Conservation (phyloP, 2,329 filamentous ascomycete genomes). For the Trichoderma arundinaceum region DNA sequence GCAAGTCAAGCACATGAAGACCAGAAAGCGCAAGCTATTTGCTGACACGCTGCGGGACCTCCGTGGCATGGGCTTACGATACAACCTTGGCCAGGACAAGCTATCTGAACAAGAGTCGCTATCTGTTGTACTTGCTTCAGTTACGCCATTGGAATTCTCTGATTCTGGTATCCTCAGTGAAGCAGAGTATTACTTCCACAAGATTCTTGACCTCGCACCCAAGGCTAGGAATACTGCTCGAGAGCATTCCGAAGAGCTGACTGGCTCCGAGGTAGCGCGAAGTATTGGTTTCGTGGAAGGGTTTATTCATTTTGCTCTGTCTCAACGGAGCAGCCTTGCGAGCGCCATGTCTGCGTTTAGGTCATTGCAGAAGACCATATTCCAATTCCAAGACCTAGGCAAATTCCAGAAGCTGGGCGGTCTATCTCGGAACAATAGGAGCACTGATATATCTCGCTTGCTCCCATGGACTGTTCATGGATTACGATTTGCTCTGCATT, state of each 20-base stretch:
- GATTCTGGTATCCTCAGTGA: constrained; percentile 38
- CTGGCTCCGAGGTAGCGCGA: constrained; percentile 75
- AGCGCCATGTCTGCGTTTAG: constrained; percentile 46
- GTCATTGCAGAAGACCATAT: constrained; percentile 48
- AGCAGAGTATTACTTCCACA: constrained; percentile 78
- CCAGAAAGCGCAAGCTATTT: constrained; percentile 86
- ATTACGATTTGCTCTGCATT: constrained; percentile 64
- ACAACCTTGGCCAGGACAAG: constrained; percentile 76
- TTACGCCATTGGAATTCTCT: constrained; percentile 48
- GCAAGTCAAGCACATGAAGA: constrained; percentile 85
- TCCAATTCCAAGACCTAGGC: constrained; percentile 47
- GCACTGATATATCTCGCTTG: constrained; percentile 39
- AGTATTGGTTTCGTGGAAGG: constrained; percentile 89
- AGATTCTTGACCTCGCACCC: constrained; percentile 74
- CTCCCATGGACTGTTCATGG: constrained; percentile 71
- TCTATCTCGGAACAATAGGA: constrained; percentile 34
- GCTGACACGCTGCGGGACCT: constrained; percentile 84
- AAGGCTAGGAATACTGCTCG: constrained; percentile 68
- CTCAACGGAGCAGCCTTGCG: constrained; percentile 62
- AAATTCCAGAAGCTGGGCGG: constrained; percentile 37
- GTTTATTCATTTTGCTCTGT: constrained; percentile 69
- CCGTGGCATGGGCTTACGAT: constrained; percentile 86
- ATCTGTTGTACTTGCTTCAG: constrained; percentile 69
- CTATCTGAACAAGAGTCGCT: constrained; percentile 76
- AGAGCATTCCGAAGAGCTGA: constrained; percentile 85